A percentile compares a stretch with the other conserved stretches of the same genome.
Conservation (phyloP, 2,329 filamentous ascomycete species). For the Calonectria montana region DNA sequence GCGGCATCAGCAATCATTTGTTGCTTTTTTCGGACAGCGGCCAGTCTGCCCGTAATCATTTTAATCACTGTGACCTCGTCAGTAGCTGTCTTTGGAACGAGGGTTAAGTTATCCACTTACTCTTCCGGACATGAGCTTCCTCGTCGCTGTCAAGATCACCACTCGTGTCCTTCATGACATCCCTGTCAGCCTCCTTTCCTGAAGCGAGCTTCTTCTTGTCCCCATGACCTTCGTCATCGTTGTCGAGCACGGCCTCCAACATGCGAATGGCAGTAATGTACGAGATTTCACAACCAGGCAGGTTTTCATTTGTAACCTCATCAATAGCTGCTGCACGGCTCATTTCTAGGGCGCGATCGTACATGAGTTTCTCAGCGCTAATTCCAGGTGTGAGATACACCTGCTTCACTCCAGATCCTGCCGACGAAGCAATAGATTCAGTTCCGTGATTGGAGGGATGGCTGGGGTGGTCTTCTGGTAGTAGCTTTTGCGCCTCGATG, state of each 20-base stretch:
- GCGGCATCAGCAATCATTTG: slow-evolving; percentile 70
- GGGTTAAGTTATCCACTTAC: slow-evolving; percentile 59
- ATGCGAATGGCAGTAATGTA: slow-evolving; percentile 95
- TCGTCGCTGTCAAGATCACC: slow-evolving; percentile 74
- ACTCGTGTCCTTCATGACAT: slow-evolving; percentile 45
- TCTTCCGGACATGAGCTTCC: slow-evolving; percentile 77
- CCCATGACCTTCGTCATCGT: slow-evolving; percentile 69
- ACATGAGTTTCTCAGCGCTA: slow-evolving; percentile 97
- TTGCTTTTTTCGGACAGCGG: slow-evolving; percentile 69
- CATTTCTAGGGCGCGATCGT: slow-evolving; percentile 97
- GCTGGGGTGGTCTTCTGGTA: slow-evolving; percentile 86
- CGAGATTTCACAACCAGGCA: slow-evolving; percentile 88
- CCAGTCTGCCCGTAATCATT: slow-evolving; percentile 70
- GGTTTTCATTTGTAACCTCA: slow-evolving; percentile 91
- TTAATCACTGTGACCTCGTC: slow-evolving; percentile 63
- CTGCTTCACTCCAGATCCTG: slow-evolving; percentile 77
- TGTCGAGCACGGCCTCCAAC: slow-evolving; percentile 93
- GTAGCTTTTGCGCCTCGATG: slow-evolving; percentile 83
- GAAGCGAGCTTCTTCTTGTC: slow-evolving; percentile 47
- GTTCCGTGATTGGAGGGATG: slow-evolving; percentile 83
- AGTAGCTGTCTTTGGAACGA: slow-evolving; percentile 33
- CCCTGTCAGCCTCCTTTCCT: slow-evolving; percentile 56
- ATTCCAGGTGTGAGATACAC: slow-evolving; percentile 89
- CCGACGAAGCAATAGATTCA: slow-evolving; percentile 66
- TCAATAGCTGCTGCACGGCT: slow-evolving; percentile 93